These are phyloP conservation scores for Mallotus nudiflorus DNA, from an alignment of 345 rosid genomes.

Conservation along the genomic window DNA sequence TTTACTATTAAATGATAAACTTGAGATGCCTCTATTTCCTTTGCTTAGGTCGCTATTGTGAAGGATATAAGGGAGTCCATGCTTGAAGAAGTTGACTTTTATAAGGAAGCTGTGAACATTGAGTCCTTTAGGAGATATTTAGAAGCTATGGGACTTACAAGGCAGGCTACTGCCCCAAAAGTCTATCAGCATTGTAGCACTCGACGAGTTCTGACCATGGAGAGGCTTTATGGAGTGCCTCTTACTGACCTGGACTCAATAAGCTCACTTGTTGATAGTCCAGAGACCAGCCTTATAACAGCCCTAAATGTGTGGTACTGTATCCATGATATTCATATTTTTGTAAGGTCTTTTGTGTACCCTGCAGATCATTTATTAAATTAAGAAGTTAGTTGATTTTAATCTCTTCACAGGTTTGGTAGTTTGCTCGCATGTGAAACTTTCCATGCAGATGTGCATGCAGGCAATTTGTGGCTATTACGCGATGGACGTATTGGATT, in stretches of 20 bases:
- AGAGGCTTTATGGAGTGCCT: slow-evolving; percentile 97
- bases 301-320: slow-evolving; percentile 95
- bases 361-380: not conserved
- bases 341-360: slow-evolving; percentile 8
- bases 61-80: slow-evolving; percentile 89
- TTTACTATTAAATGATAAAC: slow-evolving; percentile 6
- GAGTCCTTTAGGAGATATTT: slow-evolving; percentile 81
- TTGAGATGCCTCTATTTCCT: slow-evolving; percentile 19
- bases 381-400: slow-evolving; percentile 3
- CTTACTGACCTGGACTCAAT: slow-evolving; percentile 93
- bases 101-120: slow-evolving; percentile 82
- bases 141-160: slow-evolving; percentile 78
- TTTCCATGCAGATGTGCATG: slow-evolving; percentile 99
- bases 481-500: slow-evolving; percentile 96
- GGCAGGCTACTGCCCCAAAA: slow-evolving; percentile 93
- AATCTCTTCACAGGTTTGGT: slow-evolving; percentile 70
- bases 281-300: slow-evolving; percentile 86
- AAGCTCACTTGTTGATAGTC: slow-evolving; percentile 81
- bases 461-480: slow-evolving; percentile 90
- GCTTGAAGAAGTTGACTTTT: slow-evolving; percentile 98
- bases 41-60: slow-evolving; percentile 74
- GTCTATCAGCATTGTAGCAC: slow-evolving; percentile 87
- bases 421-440: slow-evolving; percentile 91
- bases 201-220: slow-evolving; percentile 81
- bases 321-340: slow-evolving; percentile 8